Conservation (phyloP, 2,329 filamentous ascomycete genomes). For the Paecilomyces sp. region DNA sequence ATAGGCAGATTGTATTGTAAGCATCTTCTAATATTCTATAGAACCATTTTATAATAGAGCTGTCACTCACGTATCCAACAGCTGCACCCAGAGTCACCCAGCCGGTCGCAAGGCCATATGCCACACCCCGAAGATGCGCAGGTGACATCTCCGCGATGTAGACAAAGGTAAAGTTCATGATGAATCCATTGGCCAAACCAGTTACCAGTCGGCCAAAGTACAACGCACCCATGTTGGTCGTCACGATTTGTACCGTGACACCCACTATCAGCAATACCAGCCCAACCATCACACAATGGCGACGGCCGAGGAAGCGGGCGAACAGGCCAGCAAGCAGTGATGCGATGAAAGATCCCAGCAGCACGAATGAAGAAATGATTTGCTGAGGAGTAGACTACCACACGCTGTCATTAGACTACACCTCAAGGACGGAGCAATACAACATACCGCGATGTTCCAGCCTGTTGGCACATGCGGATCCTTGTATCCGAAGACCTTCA, state of each 20-base stretch:
- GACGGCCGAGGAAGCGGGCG: neutral
- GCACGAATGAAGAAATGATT: neutral
- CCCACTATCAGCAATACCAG: neutral
- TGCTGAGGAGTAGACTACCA: neutral
- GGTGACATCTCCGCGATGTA: neutral
- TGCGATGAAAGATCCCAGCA: neutral
- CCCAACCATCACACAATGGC: neutral
- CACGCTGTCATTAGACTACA: neutral
- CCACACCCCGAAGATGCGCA: neutral
- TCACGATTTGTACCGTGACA: neutral
- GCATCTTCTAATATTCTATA: neutral
- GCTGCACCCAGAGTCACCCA: neutral
- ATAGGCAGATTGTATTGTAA: neutral
- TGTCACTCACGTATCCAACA: neutral
- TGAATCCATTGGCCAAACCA: neutral
- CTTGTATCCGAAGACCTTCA: neutral
- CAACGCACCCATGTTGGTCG: neutral
- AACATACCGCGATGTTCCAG: neutral
- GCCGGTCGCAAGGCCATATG: neutral
- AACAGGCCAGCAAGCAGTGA: neutral
- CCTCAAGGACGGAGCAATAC: neutral
- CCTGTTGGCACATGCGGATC: neutral
- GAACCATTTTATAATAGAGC: neutral
- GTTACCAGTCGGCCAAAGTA: neutral
- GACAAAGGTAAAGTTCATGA: neutral